Evolutionary conservation across 23 red algal species (phyloP), one percentile per base, ranked within the genome.

Genomic region (Gracilaria caudata): DNA sequence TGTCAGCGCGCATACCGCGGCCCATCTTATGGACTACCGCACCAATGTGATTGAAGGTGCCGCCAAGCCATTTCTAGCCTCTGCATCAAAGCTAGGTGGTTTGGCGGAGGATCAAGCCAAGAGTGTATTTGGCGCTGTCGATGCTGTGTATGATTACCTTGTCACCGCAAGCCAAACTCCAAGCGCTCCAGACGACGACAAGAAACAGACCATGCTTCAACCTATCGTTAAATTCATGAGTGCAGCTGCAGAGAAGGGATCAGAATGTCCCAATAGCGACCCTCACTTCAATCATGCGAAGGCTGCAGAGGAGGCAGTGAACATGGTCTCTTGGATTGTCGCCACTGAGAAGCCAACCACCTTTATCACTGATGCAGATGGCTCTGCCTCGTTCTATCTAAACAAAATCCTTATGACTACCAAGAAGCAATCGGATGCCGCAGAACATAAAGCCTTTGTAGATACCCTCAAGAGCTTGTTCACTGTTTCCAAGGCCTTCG

Each of bases 291-390:
- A 85, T 55, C 78, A 92, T 43, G 76, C 59, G 19, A 82, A 77
- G 58, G 89, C 80, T 23, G 26, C 85, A 7, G 89, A 78, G 28
- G 89, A 92, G 17, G 54, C 79, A 25, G 45, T 84, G 3, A 68
- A 37, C 64, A 82, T 92, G 56, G 58, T 92, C 1, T 82, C 79
- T 45, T 92, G 89, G 89, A 84, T 92, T 51, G 89, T 82, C 23
- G 89, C 81, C 7, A 65, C 59, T 20, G 49, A 47, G 37, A 84
- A 84, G 21, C 79, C 80, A 23, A 82, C 73, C 12, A 68, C 89
- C 0, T 82, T 84, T 26, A 84, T 92, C 47, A 51, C 89, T 59
- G 89, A 92, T 33, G 64, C 79, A 1, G 89, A 80, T 13, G 37
- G 65, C 44, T 65, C 89, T 25, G 79, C 79, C 7, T 77, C 80